Base-by-base conservation (phyloP, 2,329 filamentous ascomycete genomes). In the Exophiala phaeomuriformis region DNA sequence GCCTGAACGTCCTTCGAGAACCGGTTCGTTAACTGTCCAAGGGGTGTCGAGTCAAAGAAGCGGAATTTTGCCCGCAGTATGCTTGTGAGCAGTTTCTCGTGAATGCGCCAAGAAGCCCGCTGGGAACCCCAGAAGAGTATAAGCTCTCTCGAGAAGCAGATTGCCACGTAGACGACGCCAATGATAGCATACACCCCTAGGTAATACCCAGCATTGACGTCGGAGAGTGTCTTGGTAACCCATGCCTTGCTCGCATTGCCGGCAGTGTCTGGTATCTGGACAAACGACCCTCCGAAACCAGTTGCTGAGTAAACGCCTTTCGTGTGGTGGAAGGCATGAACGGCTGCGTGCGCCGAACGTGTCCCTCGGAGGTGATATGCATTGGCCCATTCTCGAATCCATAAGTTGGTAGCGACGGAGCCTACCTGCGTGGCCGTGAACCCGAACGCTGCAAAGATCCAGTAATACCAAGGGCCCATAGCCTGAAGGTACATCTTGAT, bases 391-490 rank as follows among this genome's bases (percentile, higher is more conserved):
- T 91, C 77, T 63, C 88, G 82, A 64, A 98, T 95, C 93, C 93
- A 98, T 47, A 96, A 72, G 64, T 93, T 96, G 35, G 90, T 94
- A 0, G 86, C 88, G 2, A 97, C 85, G 28, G 86, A 86, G 3
- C 86, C 86, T 33, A 95, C 68, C 67, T 98, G 93, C 67, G 96
- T 90, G 42, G 85, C 73, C 30, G 78, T 77, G 65, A 98, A 97
- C 36, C 90, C 84, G 3, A 83, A 61, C 9, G 83, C 71, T 19
- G 90, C 86, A 35, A 87, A 73, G 45, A 85, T 69, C 93, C 93
- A 98, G 73, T 95, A 98, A 78, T 88, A 90, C 88, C 90, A 95
- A 3, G 85, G 79, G n/a, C 93, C 93, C 93, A 98, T 98, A 59
- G 90, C 81, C 55, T 72, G 73, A 12, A 98, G 79, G 67, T 98